Percentiles rank a stretch among this genome's conserved stretches.
phyloP scores from a whole-genome alignment of 1,284 basidiomycete genomes.

The Mycosarcoma mackinlayi region DNA sequence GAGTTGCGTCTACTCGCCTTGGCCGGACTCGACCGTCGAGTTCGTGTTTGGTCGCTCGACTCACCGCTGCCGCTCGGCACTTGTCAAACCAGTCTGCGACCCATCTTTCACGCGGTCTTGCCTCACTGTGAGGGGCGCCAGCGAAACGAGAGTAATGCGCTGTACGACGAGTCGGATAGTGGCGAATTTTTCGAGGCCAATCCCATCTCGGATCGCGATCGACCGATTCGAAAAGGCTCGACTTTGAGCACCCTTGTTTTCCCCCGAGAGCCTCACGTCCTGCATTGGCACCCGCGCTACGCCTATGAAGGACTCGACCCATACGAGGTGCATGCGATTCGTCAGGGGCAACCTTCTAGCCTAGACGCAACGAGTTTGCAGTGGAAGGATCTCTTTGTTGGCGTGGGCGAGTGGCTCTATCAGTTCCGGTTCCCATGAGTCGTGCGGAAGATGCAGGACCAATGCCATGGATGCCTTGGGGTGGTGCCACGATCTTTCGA shows the following conservation, averaged over 20 bases:
- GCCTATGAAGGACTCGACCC: slow-evolving; percentile 15
- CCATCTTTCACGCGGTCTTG: background rate
- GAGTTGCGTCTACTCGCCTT: slow-evolving; percentile 22
- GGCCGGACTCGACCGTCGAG: slow-evolving; percentile 26
- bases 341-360: background rate
- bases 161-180: slow-evolving; percentile 10
- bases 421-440: slow-evolving; percentile 34
- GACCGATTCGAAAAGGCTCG: slow-evolving; percentile 2
- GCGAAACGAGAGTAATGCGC: background rate
- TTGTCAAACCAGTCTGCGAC: background rate
- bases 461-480: too few species aligned
- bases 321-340: slow-evolving; percentile 6
- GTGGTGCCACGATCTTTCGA: too few species aligned
- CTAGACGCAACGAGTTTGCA: background rate
- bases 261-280: slow-evolving; percentile 2
- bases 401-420: slow-evolving; percentile 25
- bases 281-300: slow-evolving; percentile 33
- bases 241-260: slow-evolving; percentile 18
- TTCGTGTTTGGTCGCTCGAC: slow-evolving; percentile 39
- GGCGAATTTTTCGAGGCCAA: background rate
- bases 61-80: slow-evolving; percentile 22
- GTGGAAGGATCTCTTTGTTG: slow-evolving; percentile 33
- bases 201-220: background rate
- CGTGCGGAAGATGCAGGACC: too few species aligned
- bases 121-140: background rate